Evolutionary conservation across 2,329 filamentous ascomycete genomes (phyloP), one percentile per base, ranked within the genome.

Genomic region (Karstenula rhodostoma): DNA sequence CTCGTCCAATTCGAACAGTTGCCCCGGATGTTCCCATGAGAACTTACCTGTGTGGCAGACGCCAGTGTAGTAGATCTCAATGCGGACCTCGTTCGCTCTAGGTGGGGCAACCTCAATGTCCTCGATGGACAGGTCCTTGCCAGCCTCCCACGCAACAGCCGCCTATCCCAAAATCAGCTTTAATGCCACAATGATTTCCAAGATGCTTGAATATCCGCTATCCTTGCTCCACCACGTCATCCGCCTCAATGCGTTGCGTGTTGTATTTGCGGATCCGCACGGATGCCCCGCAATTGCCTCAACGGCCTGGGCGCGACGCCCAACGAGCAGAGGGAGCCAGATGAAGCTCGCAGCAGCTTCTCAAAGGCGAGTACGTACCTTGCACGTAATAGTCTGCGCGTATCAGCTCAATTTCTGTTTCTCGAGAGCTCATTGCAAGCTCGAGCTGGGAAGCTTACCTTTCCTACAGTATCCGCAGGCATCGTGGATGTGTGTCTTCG

Each of bases 21-120:
- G 35, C 27, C 27, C 44, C 22, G 23, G 10, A 15, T 1, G 15
- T 13, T 25, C 7, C 32, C n/a, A 25, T 12, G 29, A 17, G 6
- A 40, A 68, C 74, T 43, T 82, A 95, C 92, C 92, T 78, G 94
- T 99, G 84, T 99, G 95, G 85, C 95, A 99, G 78, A 99, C 95
- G 81, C 95, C 95, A 56, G 95, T 99, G 85, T 97, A 96, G 85
- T 94, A 90, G 78, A 98, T 92, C 85, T 98, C 84, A 77, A 99
- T 97, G 73, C 95, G 92, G 77, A 99, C 95, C 84, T 99, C 95
- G 82, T 96, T 88, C 63, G 94, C 94, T 81, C 86, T 89, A 61
- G 95, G 95, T 65, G 94, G 91, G 56, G 86, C 88, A 67, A 99
- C 95, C 83, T 98, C 94, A 73, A 99, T 85, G 70, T 96, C 92